These are phyloP conservation scores for Euphorbia lathyris DNA, from an alignment of 345 rosid species.

Conservation along the genomic window DNA sequence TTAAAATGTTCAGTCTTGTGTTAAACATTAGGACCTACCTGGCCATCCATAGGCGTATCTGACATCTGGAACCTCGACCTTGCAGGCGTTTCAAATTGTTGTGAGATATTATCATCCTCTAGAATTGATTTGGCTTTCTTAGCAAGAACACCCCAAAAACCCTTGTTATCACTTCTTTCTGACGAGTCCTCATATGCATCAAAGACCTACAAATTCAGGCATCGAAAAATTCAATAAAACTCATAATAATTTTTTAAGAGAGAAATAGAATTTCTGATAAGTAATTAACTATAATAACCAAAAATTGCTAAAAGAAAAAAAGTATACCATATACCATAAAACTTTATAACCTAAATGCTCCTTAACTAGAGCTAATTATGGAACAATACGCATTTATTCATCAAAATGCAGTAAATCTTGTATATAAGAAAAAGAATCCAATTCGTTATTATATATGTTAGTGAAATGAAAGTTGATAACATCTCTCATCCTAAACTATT, in stretches of 20 bases:
- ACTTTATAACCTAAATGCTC: not conserved
- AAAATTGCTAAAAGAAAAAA: not conserved
- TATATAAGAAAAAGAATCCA: slow-evolving; percentile 1
- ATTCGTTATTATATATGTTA: not conserved
- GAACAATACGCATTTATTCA: not conserved
- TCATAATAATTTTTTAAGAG: not conserved
- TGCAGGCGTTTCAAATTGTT: slow-evolving; percentile 27
- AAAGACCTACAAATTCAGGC: slow-evolving; percentile 50
- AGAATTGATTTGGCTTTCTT: slow-evolving; percentile 82
- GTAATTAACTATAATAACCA: not conserved
- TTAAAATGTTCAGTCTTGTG: not conserved
- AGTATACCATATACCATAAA: not conserved
- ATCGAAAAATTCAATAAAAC: slow-evolving; percentile 10
- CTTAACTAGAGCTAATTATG: not conserved
- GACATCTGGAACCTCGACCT: slow-evolving; percentile 35
- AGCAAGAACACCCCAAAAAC: slow-evolving; percentile 86
- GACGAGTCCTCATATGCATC: slow-evolving; percentile 55
- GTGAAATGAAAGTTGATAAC: not conserved
- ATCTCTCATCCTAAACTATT: not conserved
- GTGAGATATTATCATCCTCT: slow-evolving; percentile 57
- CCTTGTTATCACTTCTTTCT: slow-evolving; percentile 38
- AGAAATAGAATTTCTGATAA: not conserved
- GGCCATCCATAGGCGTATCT: slow-evolving; percentile 37
- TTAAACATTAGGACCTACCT: too few species aligned
- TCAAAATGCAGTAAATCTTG: not conserved